Conservation (phyloP, 179 eudicot species). For the Pouteria campechiana region DNA sequence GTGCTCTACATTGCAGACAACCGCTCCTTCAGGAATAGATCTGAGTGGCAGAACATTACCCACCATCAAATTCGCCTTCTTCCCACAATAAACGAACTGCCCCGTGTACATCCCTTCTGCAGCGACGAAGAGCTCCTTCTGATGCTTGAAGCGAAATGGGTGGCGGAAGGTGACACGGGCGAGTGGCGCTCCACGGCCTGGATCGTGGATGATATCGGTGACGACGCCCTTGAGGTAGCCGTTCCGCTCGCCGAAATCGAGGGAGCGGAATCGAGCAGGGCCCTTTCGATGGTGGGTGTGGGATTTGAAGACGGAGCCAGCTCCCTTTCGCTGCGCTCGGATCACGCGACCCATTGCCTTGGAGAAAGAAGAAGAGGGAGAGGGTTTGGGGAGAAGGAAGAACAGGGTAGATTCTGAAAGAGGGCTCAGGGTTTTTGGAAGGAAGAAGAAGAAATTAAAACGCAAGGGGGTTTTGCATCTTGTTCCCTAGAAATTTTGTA, state of each 20-base stretch:
- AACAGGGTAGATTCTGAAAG: too few relatives aligned
- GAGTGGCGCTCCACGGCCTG: constrained; percentile 13
- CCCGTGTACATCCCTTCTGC: constrained; percentile 15
- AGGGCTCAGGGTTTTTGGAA: too few relatives aligned
- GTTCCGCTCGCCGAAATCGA: constrained; percentile 15
- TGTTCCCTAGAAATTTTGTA: too few relatives aligned
- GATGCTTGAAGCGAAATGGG: constrained; percentile 14
- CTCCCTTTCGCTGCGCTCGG: constrained; percentile 17
- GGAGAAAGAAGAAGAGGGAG: too few relatives aligned
- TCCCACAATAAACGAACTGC: not conserved
- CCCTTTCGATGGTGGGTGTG: constrained; percentile 11
- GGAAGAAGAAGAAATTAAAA: too few relatives aligned
- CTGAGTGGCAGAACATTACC: not conserved
- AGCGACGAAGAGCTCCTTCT: constrained; percentile 16
- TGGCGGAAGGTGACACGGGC: constrained; percentile 3
- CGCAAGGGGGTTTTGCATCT: too few relatives aligned
- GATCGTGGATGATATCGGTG: constrained; percentile 15
- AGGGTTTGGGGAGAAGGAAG: too few relatives aligned
- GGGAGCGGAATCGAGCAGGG: constrained; percentile 13
- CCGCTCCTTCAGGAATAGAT: not conserved
- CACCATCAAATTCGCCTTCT: not conserved
- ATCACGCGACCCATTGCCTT: constrained; percentile 9
- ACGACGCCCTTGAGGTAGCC: constrained; percentile 15
- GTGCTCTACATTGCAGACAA: not conserved
- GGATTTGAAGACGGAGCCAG: constrained; percentile 16